Evolutionary conservation across 768 basidiomycete genomes (phyloP), one percentile per base, ranked within the genome.

Genomic region (Wakefieldia striispora): DNA sequence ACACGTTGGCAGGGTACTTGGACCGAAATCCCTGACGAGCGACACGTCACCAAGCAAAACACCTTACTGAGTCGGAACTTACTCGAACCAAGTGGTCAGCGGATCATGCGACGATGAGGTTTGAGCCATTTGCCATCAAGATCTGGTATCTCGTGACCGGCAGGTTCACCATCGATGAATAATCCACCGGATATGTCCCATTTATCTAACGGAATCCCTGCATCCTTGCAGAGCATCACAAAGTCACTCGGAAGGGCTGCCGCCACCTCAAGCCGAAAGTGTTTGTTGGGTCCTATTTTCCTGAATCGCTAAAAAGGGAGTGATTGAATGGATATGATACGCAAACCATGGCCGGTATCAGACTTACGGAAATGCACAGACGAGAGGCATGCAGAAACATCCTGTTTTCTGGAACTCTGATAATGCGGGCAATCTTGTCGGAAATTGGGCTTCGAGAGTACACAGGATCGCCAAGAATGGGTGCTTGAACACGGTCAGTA

Each of bases 241-340:
- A 86, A 88, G 50, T 83, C 80, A 21, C 48, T 46, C 1, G 84
- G 84, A 26, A 84, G 60, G 11, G 85, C 84, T 3, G 83, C 78
- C 37, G 71, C 65, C n/a, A 86, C 61, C 11, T 74, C 73, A 3
- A 87, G 68, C 23, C 73, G 72, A 59, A 81, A 72, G 13, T 75
- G 76, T 54, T 78, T 81, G 27, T 70, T 71, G 1, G 69, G 66
- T 9, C 76, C 76, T 5, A 60, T 44, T 50, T 69, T 64, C 50
- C 66, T 70, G 57, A 79, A 84, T 49, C 77, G 73, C 84, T 86
- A 34, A 29, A 17, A 14, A 43, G 36, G 23, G 31, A 45, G 44
- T 0, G n/a, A 1, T 10, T 61, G 8, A 56, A 45, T 27, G 23
- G 16, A 29, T 27, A 19, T 47, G 26, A 45, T n/a, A 16, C 23